Conservation (phyloP, 805 yeast species). For the Schwanniomyces pseudopolymorphus region DNA sequence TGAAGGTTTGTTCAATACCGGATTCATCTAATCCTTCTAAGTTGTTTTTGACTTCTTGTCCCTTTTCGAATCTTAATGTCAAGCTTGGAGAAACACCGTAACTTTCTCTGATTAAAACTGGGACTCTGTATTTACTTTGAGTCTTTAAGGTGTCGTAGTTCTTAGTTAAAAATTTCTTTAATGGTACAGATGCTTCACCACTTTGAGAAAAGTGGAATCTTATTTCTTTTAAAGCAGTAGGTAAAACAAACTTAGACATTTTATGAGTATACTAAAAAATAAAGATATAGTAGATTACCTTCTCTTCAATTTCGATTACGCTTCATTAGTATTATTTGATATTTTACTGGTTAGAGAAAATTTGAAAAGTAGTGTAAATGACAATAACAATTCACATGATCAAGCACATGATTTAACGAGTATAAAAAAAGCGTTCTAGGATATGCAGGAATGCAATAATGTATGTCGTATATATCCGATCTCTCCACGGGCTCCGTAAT, state of each 20-base stretch:
- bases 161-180: slow-evolving; percentile 62
- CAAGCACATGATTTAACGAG: neutral
- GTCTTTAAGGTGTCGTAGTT: slow-evolving; percentile 65
- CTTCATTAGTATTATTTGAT: slow-evolving; percentile 4
- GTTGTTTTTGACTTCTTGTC: slow-evolving; percentile 48
- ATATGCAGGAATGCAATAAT: too few relatives aligned
- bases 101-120: slow-evolving; percentile 78
- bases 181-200: slow-evolving; percentile 67
- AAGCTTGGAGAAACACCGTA: slow-evolving; percentile 70
- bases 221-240: slow-evolving; percentile 69
- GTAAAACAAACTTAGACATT: slow-evolving; percentile 45
- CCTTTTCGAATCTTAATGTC: slow-evolving; percentile 68
- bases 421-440: too few relatives aligned
- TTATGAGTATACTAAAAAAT: neutral
- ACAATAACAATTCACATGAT: neutral
- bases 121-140: slow-evolving; percentile 58
- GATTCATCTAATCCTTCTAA: slow-evolving; percentile 49
- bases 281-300: neutral
- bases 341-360: slow-evolving; percentile 9
- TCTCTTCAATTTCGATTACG: neutral
- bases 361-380: neutral
- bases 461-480: too few relatives aligned
- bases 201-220: slow-evolving; percentile 80
- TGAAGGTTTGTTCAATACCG: slow-evolving; percentile 42
- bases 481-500: too few relatives aligned